Percentiles rank a stretch among this genome's conserved stretches.
phyloP scores from a whole-genome alignment of 352 stramenopile genomes.

The Pythium volutum region DNA sequence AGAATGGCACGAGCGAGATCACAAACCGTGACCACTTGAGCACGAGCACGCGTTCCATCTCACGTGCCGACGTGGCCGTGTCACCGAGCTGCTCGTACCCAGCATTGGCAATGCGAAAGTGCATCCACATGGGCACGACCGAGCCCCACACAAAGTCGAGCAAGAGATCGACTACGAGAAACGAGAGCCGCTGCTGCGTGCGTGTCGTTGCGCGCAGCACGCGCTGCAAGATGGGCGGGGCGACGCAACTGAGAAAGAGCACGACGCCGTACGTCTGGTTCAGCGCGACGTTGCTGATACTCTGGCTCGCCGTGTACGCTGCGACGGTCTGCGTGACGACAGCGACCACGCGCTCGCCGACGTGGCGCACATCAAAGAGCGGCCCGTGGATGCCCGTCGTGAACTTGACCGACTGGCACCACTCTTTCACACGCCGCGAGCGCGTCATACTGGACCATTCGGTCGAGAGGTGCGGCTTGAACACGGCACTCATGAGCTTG shows the following conservation, averaged over 20 bases:
- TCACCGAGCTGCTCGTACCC: background rate
- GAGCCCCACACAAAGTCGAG: conserved; percentile 29
- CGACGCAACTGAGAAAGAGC: conserved; percentile 18
- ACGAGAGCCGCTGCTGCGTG: conserved; percentile 11
- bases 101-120: conserved; percentile 14
- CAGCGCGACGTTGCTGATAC: conserved; percentile 19
- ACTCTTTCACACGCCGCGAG: background rate
- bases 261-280: conserved; percentile 18
- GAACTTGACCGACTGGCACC: background rate
- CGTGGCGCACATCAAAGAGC: conserved; percentile 7
- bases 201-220: background rate
- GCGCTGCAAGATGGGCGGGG: background rate
- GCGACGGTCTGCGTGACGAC: conserved; percentile 11
- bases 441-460: background rate
- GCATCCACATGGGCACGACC: conserved; percentile 22
- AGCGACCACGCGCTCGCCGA: background rate
- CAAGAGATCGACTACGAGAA: conserved; percentile 20
- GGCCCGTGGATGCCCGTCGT: conserved; percentile 11
- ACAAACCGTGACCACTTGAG: conserved; percentile 20
- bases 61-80: conserved; percentile 10
- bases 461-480: background rate
- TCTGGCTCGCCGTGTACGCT: conserved; percentile 9
- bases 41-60: conserved; percentile 25
- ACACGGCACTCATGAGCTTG: background rate
- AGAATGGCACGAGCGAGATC: conserved; percentile 23